phyloP scores from a whole-genome alignment of 164 flowering plant genomes.

The grape (Vitis vinifera) region ASM3070453v1 NC_081811.1:21705001-21705500 shows the following conservation, averaged over 20 bases:
- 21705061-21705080: not conserved
- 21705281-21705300: constrained; percentile 98
- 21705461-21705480: not conserved
- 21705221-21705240: constrained; percentile 99
- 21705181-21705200: constrained; percentile 97
- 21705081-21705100: not conserved
- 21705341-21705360: constrained; percentile 98
- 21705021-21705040: no score
- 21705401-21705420: not conserved
- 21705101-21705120: not conserved
- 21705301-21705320: constrained; percentile 95
- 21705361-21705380: constrained; percentile 91
- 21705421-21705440: not conserved
- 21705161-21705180: constrained; percentile 96
- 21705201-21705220: constrained; percentile 99
- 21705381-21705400: constrained; percentile 51
- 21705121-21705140: not conserved
- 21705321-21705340: constrained; percentile 99
- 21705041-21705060: no score
- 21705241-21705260: constrained; percentile 96
- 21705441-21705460: not conserved
- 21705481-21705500: not conserved
- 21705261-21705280: constrained; percentile 97
- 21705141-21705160: constrained; percentile 81
- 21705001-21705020: no score